These are phyloP conservation scores for Dipodascopsis tothii DNA, from an alignment of 805 yeast species.

Conservation along the genomic window DNA sequence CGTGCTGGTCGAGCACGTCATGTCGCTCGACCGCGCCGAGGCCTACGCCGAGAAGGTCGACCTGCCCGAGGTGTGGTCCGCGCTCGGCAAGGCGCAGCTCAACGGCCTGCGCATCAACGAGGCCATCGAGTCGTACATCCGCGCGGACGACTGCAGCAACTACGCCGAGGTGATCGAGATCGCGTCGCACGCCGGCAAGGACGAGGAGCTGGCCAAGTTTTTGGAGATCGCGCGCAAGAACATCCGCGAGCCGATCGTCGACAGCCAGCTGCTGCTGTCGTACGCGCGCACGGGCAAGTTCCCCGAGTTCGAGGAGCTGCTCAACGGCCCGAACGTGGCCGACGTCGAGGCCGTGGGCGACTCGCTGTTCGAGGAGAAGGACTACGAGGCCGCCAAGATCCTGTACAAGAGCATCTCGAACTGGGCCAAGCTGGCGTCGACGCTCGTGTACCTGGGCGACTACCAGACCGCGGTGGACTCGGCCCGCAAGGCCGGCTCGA, in stretches of 20 bases:
- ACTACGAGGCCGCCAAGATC: constrained; percentile 88
- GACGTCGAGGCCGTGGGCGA: constrained; percentile 90
- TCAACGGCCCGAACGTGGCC: constrained; percentile 85
- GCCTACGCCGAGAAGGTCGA: constrained; percentile 86
- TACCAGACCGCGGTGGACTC: constrained; percentile 97
- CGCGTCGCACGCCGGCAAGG: constrained; percentile 92
- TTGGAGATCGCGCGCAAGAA: constrained; percentile 86
- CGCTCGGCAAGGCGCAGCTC: constrained; percentile 90
- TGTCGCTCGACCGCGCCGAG: constrained; percentile 93
- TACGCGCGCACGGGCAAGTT: constrained; percentile 73
- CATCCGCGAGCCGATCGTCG: constrained; percentile 84
- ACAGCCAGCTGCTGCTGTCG: constrained; percentile 81
- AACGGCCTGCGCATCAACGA: constrained; percentile 88
- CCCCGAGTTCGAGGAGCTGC: constrained; percentile 74
- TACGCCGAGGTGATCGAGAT: constrained; percentile 88
- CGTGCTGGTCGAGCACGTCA: constrained; percentile 83
- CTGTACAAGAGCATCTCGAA: constrained; percentile 80
- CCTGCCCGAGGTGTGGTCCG: constrained; percentile 83
- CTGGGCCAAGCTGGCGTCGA: constrained; percentile 94
- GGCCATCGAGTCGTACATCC: constrained; percentile 84
- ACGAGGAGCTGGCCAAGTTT: constrained; percentile 81
- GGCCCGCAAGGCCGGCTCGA: constrained; percentile 94
- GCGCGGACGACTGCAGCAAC: constrained; percentile 85
- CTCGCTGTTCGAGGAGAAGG: constrained; percentile 66
- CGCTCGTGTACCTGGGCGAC: constrained; percentile 83